Evolutionary conservation across 768 basidiomycete species (phyloP), one percentile per base, ranked within the genome.

Genomic region (Mycena latifolia): DNA sequence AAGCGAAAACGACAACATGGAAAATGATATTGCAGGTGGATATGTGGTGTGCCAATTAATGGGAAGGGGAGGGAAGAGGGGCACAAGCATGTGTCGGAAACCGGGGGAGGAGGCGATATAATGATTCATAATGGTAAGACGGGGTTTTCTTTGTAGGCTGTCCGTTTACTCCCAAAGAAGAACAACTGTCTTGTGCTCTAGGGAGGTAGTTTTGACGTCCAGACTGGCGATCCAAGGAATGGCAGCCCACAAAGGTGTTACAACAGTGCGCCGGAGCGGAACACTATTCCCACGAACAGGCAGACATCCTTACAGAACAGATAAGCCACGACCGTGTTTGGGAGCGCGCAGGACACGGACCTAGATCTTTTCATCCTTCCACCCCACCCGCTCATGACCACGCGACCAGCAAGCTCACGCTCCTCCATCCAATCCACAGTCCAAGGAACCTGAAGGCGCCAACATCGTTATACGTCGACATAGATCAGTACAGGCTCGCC

Each of bases 401-500:
- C 50, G 63, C 62, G 56, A 53, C 57, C 41, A 35, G 55, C 48
- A 50, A 64, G 50, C 58, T 45, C 58, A 55, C 37, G 54, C 67
- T 56, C 37, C 53, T 46, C 69, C 63, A 55, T 58, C 64, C 69
- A 63, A 51, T 72, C 73, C 54, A 45, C 50, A 5, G 41, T 47
- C 46, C 48, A 51, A 47, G 24, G 55, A 64, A 64, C 45, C 43
- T 35, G 25, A 65, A 20, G 55, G 18, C n/a, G n/a, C 50, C 48
- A 39, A 45, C 24, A 52, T n/a, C 71, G 67, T 80, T 80, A 92
- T 75, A 92, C 89, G 78, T 94, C 95, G 75, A 98, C 90, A 81
- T 98, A 99, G 69, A 98, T 88, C 74, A 99, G 82, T 72, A 99
- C 86, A 28, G 98, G 98, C 78, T 99, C 96, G 59, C 97, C 98